Percentiles rank a stretch among this genome's conserved stretches.
Conservation (phyloP, 805 yeast genomes). For the Kuraishia capsulata region DNA sequence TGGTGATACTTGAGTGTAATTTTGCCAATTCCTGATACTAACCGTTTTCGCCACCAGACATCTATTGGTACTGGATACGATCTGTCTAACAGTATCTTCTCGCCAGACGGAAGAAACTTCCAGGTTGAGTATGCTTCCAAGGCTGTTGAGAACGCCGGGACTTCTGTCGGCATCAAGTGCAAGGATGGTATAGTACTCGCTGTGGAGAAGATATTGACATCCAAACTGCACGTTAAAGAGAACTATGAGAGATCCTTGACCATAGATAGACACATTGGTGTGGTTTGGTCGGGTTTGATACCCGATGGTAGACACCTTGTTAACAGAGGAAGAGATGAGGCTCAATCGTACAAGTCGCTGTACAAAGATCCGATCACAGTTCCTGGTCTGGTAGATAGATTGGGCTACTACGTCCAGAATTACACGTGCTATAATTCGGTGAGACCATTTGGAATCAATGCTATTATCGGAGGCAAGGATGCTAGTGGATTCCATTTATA, state of each 20-base stretch:
- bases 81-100: slow-evolving; percentile 91
- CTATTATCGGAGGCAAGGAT: slow-evolving; percentile 92
- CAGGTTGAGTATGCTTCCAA: slow-evolving; percentile 97
- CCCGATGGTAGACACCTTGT: slow-evolving; percentile 97
- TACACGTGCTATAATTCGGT: slow-evolving; percentile 94
- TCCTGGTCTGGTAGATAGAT: slow-evolving; percentile 74
- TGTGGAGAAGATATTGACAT: slow-evolving; percentile 84
- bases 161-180: slow-evolving; percentile 87
- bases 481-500: slow-evolving; percentile 84
- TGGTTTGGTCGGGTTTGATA: slow-evolving; percentile 86
- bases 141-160: slow-evolving; percentile 96
- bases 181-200: slow-evolving; percentile 95
- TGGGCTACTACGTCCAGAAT: slow-evolving; percentile 90
- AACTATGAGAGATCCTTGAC: slow-evolving; percentile 88
- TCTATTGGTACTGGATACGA: slow-evolving; percentile 99
- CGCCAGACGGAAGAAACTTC: slow-evolving; percentile 89
- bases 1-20: too few species aligned
- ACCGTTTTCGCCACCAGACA: slow-evolving; percentile 37
- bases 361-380: slow-evolving; percentile 74
- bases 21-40: too few species aligned
- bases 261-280: slow-evolving; percentile 88
- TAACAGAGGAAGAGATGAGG: slow-evolving; percentile 87
- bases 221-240: slow-evolving; percentile 82
- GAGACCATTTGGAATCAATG: slow-evolving; percentile 92
- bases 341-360: slow-evolving; percentile 63